Conservation (phyloP, 2,329 filamentous ascomycete genomes). For the Colletotrichum orbiculare region DNA sequence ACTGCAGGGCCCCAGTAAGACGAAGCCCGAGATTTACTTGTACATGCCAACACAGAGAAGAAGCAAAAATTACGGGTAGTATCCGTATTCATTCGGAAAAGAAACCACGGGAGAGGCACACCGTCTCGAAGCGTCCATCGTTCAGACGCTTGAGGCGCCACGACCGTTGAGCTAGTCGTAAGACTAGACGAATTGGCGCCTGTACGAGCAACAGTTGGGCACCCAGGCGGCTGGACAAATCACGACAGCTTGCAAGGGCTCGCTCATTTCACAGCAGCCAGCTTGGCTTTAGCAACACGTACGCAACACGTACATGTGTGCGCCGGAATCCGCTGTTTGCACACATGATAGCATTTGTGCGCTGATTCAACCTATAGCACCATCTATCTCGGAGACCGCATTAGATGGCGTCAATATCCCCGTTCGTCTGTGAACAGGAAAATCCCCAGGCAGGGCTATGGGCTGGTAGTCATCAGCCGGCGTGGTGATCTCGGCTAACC, state of each 20-base stretch:
- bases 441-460: no score
- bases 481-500: constrained; percentile 6
- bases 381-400: no score
- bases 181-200: background rate
- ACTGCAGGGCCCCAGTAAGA: background rate
- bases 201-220: no score
- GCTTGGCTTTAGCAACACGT: no score
- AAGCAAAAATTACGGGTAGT: constrained; percentile 3
- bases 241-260: no score
- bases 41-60: constrained; percentile 3
- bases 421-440: constrained; percentile 1
- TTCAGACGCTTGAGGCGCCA: background rate
- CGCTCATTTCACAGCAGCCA: no score
- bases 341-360: no score
- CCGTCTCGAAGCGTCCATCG: constrained; percentile 1
- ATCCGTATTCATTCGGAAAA: background rate
- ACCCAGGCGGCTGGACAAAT: no score
- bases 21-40: background rate
- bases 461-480: background rate
- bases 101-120: background rate
- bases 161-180: constrained; percentile 19
- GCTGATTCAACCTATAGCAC: no score
- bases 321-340: no score
- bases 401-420: background rate
- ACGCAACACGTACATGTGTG: no score